Conservation (phyloP, 2,329 filamentous ascomycete species). For the Canariomyces notabilis region DNA sequence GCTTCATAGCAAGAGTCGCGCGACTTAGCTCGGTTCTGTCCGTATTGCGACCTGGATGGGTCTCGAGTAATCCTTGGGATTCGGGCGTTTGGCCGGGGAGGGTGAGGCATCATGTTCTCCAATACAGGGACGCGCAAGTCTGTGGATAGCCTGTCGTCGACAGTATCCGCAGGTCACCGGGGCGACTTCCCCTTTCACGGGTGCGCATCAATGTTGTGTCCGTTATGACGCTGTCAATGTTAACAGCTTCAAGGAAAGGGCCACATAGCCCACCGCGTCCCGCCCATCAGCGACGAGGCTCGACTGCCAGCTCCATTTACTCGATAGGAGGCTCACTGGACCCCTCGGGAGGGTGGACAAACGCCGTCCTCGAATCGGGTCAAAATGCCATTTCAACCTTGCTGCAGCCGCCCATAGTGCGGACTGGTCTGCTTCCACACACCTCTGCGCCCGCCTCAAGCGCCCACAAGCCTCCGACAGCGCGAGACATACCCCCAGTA, state of each 20-base stretch:
- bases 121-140: conserved; percentile 57
- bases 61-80: conserved; percentile 11
- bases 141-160: conserved; percentile 57
- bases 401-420: conserved; percentile 83
- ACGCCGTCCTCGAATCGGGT: conserved; percentile 62
- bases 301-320: conserved; percentile 79
- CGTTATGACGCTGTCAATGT: conserved; percentile 1
- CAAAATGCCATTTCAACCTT: conserved; percentile 94
- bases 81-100: conserved; percentile 25
- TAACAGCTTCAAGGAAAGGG: conserved; percentile 37
- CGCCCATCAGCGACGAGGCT: conserved; percentile 59
- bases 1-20: conserved; percentile 1
- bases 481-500: conserved; percentile 88
- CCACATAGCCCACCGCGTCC: conserved; percentile 42
- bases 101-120: conserved; percentile 51
- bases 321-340: conserved; percentile 84
- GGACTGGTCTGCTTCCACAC: conserved; percentile 80
- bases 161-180: conserved; percentile 45
- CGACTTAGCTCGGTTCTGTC: not conserved
- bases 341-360: conserved; percentile 51
- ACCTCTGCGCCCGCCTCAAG: conserved; percentile 64
- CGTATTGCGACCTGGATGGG: conserved; percentile 8
- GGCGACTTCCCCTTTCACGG: conserved; percentile 57
- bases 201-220: conserved; percentile 31
- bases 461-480: conserved; percentile 75